Evolutionary conservation across 352 stramenopile species (phyloP).

Genomic region (Pilasporangium apinafurcum): DNA sequence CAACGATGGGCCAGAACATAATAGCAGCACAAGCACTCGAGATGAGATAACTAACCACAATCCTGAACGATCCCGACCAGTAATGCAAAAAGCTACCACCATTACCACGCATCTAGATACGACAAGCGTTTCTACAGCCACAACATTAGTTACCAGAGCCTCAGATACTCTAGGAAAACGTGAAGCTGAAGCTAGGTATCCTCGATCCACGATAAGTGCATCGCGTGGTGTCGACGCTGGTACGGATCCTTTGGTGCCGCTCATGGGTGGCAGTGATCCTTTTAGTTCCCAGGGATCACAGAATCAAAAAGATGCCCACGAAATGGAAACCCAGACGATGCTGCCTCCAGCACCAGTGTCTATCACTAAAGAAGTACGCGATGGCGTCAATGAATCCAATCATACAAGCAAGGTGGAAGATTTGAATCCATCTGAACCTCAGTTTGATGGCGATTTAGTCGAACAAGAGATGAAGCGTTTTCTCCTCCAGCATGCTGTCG

Average conservation of each 20-base stretch:
- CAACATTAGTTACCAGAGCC: not conserved
- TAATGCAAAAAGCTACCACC: no score
- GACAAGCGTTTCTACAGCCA: no score
- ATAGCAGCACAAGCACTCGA: no score
- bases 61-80: no score
- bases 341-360: conserved; percentile 26
- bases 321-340: conserved; percentile 46
- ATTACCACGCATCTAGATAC: no score
- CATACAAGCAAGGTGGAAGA: no score
- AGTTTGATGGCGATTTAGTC: conserved; percentile 24
- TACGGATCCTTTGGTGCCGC: conserved; percentile 49
- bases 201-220: no score
- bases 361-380: no score
- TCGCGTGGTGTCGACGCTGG: conserved; percentile 41
- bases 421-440: conserved; percentile 15
- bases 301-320: conserved; percentile 7
- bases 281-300: not conserved
- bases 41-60: no score
- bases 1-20: not conserved
- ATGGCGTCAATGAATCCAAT: no score
- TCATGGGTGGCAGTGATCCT: conserved; percentile 14
- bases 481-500: conserved; percentile 24
- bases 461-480: conserved; percentile 56
- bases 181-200: no score
- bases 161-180: not conserved